Percentiles rank a stretch among this genome's conserved stretches.
phyloP scores from a whole-genome alignment of 768 basidiomycete species.

The Trametes punicea region DNA sequence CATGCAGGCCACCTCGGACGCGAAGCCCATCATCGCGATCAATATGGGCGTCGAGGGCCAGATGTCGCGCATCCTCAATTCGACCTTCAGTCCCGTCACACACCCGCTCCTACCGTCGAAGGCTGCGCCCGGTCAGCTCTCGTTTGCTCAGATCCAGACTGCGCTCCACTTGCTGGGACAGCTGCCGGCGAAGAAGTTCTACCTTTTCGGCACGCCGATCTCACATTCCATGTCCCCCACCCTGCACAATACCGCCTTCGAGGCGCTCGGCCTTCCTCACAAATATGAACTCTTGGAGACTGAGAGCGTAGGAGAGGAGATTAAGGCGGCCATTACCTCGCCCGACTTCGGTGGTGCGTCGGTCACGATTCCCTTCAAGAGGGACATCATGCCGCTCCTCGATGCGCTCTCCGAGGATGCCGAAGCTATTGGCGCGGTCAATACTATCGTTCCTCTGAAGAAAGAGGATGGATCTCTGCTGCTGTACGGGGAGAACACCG shows the following conservation, averaged over 20 bases:
- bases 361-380: slow-evolving; percentile 95
- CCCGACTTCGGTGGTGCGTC: slow-evolving; percentile 91
- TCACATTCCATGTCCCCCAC: slow-evolving; percentile 87
- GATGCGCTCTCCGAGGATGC: slow-evolving; percentile 81
- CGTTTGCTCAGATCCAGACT: slow-evolving; percentile 80
- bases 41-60: slow-evolving; percentile 92
- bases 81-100: slow-evolving; percentile 84
- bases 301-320: slow-evolving; percentile 54
- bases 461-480: slow-evolving; percentile 40
- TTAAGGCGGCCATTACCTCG: slow-evolving; percentile 58
- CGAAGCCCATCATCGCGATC: slow-evolving; percentile 89
- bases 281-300: slow-evolving; percentile 79
- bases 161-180: slow-evolving; percentile 80
- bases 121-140: slow-evolving; percentile 92
- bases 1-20: slow-evolving; percentile 37
- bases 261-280: slow-evolving; percentile 79
- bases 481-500: slow-evolving; percentile 93
- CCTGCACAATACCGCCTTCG: slow-evolving; percentile 87
- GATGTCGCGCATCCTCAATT: slow-evolving; percentile 84
- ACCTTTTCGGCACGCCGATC: slow-evolving; percentile 89
- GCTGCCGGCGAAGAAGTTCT: slow-evolving; percentile 71
- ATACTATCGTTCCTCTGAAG: slow-evolving; percentile 72
- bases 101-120: slow-evolving; percentile 82
- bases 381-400: slow-evolving; percentile 82
- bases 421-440: slow-evolving; percentile 87